Conservation (phyloP, 371 early-diverging fungal species). For the Saksenaea vasiformis region DNA sequence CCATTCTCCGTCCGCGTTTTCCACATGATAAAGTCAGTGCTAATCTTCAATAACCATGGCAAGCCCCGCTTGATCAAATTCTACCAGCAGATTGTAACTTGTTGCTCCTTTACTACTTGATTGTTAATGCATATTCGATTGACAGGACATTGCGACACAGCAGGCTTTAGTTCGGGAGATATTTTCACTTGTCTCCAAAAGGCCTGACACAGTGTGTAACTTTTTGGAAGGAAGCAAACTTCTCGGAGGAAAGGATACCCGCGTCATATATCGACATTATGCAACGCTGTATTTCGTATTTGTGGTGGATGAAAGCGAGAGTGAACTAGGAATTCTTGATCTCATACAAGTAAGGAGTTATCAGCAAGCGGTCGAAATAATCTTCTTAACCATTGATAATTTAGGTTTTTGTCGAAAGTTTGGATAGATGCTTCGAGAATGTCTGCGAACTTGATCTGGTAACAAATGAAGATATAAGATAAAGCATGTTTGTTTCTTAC, state of each 20-base stretch:
- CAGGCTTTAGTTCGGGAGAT: constrained; percentile 85
- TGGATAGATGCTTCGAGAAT: constrained; percentile 92
- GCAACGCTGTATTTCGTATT: constrained; percentile 96
- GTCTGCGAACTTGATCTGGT: constrained; percentile 96
- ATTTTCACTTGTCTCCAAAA: constrained; percentile 76
- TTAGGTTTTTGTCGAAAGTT: constrained; percentile 94
- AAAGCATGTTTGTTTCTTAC: neutral
- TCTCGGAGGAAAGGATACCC: constrained; percentile 83
- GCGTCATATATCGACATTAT: constrained; percentile 91
- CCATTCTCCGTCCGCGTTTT: neutral
- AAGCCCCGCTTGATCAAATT: constrained; percentile 92
- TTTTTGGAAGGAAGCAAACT: constrained; percentile 88
- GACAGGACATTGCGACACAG: constrained; percentile 79
- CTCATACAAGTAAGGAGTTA: constrained; percentile 78
- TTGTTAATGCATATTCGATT: neutral
- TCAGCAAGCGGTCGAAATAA: neutral
- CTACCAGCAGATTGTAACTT: constrained; percentile 84
- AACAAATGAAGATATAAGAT: constrained; percentile 11
- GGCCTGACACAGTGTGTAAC: constrained; percentile 89
- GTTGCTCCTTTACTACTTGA: neutral
- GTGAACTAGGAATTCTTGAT: constrained; percentile 93
- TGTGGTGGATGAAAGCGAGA: constrained; percentile 93
- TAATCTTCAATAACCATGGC: constrained; percentile 96
- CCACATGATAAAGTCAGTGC: constrained; percentile 87
- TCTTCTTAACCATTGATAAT: neutral